Conservation (phyloP, 2,329 filamentous ascomycete species). For the Sporothrix humicola region DNA sequence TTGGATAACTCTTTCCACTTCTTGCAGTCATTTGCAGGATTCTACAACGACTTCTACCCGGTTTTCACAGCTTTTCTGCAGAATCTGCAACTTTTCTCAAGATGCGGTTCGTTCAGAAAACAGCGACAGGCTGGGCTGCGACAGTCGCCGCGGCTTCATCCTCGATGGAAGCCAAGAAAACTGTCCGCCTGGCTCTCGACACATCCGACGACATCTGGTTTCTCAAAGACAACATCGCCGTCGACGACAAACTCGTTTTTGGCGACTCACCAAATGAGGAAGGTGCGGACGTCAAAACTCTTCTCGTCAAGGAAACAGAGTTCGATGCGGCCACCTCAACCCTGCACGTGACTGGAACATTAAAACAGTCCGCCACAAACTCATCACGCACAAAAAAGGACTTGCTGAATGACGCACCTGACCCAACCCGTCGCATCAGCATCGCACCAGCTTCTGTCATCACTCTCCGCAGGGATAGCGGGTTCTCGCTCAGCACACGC, state of each 20-base stretch:
- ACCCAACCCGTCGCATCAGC: conserved; percentile 2
- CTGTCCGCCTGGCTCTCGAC: not conserved
- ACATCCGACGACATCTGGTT: conserved; percentile 14
- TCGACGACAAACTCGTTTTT: conserved; percentile 5
- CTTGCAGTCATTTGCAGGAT: not conserved
- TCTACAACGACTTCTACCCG: not conserved
- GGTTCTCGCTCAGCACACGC: not conserved
- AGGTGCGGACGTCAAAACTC: conserved; percentile 1
- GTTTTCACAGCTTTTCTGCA: too few species aligned
- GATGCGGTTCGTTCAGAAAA: conserved; percentile 4
- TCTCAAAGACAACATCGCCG: not conserved
- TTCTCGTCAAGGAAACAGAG: conserved; percentile 16
- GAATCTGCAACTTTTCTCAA: not conserved
- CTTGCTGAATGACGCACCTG: not conserved
- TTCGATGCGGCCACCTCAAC: conserved; percentile 4
- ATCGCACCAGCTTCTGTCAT: conserved; percentile 20
- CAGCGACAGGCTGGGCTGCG: not conserved
- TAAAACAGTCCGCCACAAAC: not conserved
- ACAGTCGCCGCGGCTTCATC: not conserved
- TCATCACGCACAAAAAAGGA: conserved; percentile 4
- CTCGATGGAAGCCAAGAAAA: not conserved
- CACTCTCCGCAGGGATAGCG: not conserved
- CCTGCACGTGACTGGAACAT: not conserved
- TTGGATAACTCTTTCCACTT: not conserved
- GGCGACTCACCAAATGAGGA: conserved; percentile 15